These are phyloP conservation scores for Prunus fruticosa DNA, from an alignment of 306 rosid genomes.

Conservation along the genomic window DNA sequence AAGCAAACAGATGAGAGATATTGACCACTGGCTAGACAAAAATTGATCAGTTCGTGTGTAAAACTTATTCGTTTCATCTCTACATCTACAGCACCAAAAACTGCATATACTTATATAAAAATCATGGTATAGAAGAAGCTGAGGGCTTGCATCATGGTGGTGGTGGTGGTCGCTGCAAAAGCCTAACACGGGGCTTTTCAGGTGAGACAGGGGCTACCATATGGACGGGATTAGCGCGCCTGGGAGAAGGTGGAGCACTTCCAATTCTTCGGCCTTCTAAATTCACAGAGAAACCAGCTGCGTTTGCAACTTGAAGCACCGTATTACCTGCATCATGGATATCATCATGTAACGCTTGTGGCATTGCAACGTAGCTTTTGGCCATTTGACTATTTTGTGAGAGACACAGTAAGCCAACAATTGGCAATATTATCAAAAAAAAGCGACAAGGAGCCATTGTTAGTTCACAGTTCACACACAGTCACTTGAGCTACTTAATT, in stretches of 20 bases:
- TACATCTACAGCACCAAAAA: too few species aligned
- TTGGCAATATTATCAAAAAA: neutral
- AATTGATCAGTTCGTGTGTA: too few species aligned
- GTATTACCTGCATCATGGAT: neutral
- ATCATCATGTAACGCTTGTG: neutral
- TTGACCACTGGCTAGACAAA: neutral
- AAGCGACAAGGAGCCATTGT: neutral
- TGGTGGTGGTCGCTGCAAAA: neutral
- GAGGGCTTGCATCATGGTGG: neutral
- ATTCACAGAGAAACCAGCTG: neutral
- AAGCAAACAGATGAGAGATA: neutral
- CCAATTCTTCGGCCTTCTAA: neutral
- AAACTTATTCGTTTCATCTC: too few species aligned
- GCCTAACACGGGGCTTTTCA: neutral
- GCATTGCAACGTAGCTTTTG: neutral
- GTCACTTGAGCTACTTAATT: neutral
- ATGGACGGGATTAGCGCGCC: neutral
- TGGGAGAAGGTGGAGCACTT: neutral
- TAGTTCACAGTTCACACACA: neutral
- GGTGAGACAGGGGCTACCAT: neutral
- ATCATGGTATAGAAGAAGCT: neutral
- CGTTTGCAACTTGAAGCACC: neutral
- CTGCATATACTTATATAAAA: too few species aligned
- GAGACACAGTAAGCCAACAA: neutral
- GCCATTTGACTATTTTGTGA: neutral